Base-by-base conservation (phyloP, 352 stramenopile genomes). In the Phytophthora fragariaefolia region DNA sequence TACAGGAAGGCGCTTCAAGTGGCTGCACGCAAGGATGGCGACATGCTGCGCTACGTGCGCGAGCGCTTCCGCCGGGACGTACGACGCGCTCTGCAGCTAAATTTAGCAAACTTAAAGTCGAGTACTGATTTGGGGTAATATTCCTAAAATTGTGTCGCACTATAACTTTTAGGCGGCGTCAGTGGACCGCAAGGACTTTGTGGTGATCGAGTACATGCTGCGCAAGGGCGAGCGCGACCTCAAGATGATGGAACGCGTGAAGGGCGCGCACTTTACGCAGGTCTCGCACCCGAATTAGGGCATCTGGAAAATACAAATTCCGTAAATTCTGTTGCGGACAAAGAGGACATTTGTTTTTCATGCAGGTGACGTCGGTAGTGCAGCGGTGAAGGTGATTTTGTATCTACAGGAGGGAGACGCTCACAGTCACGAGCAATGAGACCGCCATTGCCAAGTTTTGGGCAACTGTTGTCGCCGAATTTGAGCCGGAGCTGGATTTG, bases 221-320 rank as follows among this genome's bases (percentile, higher is more conserved):
- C 87, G 87, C 70, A 96, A 96, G 51, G 87, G 87, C 3, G 79
- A 96, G 62, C 83, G 86, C 15, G 85, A 96, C 52, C 68, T 96
- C 38, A 92, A 94, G 76, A 87, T 92, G 78, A 74, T 94, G 40
- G 68, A 82, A 52, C 68, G 59, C 32, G 89, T 91, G 70, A 93
- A 92, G 59, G 76, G 63, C 8, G 87, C 78, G 9, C 74, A 85
- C 47, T 90, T 90, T 58, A 59, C 76, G 5, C 73, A 52, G 34
- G 71, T 92, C 0, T 64, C 65, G 26, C 74, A 76, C 27, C 6
- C 52, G 20, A 58, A 68, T 7, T 48, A 75, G 52, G 13, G 4
- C 32, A 36, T n/a, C n/a, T n/a, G 9, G 13, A 55, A 26, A 18
- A 20, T 18, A 47, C 3, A 40, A 20, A 61, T 42, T 28, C 15